Evolutionary conservation across 2,329 filamentous ascomycete genomes (phyloP).

Genomic region (Macrophomina phaseolina): DNA sequence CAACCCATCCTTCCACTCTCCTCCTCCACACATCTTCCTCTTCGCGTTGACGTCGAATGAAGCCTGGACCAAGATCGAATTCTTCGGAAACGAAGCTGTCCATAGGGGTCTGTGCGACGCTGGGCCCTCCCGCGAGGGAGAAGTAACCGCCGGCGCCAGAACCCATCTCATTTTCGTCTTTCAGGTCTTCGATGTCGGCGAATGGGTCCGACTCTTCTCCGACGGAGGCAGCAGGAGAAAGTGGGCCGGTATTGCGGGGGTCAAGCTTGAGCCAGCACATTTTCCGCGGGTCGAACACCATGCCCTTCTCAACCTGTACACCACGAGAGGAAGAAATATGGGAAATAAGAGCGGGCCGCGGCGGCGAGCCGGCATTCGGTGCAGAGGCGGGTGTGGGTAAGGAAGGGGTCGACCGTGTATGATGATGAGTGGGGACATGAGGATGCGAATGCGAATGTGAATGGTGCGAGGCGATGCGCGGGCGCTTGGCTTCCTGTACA

Average conservation of each 20-base stretch:
- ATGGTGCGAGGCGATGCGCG: conserved; percentile 41
- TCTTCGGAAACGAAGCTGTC: conserved; percentile 78
- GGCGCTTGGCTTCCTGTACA: conserved; percentile 55
- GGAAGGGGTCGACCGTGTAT: conserved; percentile 42
- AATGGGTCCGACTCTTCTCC: conserved; percentile 94
- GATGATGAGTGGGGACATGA: conserved; percentile 33
- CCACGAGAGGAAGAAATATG: conserved; percentile 82
- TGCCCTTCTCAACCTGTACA: conserved; percentile 93
- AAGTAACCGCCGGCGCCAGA: conserved; percentile 28
- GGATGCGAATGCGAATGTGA: conserved; percentile 35
- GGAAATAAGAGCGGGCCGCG: conserved; percentile 81
- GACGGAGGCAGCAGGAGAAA: conserved; percentile 62
- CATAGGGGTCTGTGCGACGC: conserved; percentile 11
- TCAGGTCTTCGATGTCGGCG: conserved; percentile 90
- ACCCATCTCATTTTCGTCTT: conserved; percentile 61
- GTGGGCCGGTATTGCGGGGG: conserved; percentile 36
- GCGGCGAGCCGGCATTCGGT: conserved; percentile 45
- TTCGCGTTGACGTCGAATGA: conserved; percentile 84
- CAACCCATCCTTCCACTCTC: conserved; percentile 85
- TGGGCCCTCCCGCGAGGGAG: not conserved
- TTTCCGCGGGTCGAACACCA: conserved; percentile 95
- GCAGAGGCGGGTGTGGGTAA: conserved; percentile 38
- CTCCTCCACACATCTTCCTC: conserved; percentile 91
- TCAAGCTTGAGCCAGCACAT: conserved; percentile 96
- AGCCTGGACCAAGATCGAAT: conserved; percentile 96